phyloP scores from a whole-genome alignment of 768 basidiomycete genomes.

The Phylloporus sp. region DNA sequence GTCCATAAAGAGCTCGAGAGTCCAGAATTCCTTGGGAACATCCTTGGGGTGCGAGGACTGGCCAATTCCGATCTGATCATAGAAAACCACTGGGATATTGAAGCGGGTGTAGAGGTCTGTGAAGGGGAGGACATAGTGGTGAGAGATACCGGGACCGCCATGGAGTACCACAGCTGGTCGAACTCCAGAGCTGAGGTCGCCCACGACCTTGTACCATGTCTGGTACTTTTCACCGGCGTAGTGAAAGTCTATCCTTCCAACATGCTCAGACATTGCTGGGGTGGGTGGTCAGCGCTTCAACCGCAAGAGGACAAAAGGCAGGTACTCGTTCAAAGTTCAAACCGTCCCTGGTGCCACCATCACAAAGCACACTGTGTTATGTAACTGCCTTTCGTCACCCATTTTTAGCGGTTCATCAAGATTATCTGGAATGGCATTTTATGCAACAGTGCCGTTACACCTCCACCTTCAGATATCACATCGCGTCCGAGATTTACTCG shows the following conservation, averaged over 20 bases:
- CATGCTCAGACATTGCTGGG: conserved; percentile 19
- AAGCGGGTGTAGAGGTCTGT: conserved; percentile 29
- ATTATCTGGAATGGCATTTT: too few species aligned
- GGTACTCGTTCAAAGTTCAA: too few species aligned
- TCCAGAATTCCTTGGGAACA: conserved; percentile 35
- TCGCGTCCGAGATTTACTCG: too few species aligned
- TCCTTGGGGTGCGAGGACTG: conserved; percentile 40
- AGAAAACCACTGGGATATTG: conserved; percentile 43
- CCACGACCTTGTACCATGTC: conserved; percentile 44
- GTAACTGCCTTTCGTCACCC: too few species aligned
- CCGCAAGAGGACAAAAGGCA: neutral
- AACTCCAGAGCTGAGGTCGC: conserved; percentile 33
- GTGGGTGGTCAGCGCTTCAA: neutral
- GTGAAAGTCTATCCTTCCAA: conserved; percentile 19
- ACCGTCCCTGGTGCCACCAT: too few species aligned
- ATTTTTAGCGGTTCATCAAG: too few species aligned
- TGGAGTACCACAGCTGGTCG: conserved; percentile 42
- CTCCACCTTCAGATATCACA: too few species aligned
- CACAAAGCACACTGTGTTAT: too few species aligned
- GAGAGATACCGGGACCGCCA: conserved; percentile 42
- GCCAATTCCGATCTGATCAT: conserved; percentile 49
- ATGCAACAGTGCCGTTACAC: too few species aligned
- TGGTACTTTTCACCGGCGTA: conserved; percentile 26
- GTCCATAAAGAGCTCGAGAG: conserved; percentile 46
- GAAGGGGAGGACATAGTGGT: conserved; percentile 40